Conservation (phyloP, 2,329 filamentous ascomycete species). For the Microthyrium microscopicum region DNA sequence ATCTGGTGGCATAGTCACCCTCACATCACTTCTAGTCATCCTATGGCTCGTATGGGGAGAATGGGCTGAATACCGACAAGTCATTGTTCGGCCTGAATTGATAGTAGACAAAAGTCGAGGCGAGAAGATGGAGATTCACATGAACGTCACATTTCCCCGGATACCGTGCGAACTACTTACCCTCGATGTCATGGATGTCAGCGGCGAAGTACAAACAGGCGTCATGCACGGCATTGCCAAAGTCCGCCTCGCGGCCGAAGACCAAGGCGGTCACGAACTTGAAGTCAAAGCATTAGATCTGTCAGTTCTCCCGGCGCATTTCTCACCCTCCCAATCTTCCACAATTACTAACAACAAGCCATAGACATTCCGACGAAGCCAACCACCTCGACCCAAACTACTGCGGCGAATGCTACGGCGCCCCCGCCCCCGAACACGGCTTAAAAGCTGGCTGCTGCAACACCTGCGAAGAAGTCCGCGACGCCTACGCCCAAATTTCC, state of each 20-base stretch:
- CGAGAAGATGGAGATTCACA: slow-evolving; percentile 97
- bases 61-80: slow-evolving; percentile 81
- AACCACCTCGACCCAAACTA: slow-evolving; percentile 80
- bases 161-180: slow-evolving; percentile 91
- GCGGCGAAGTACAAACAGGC: slow-evolving; percentile 84
- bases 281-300: slow-evolving; percentile 22
- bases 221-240: slow-evolving; percentile 87
- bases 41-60: slow-evolving; percentile 84
- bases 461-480: slow-evolving; percentile 89
- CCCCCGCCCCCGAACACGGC: slow-evolving; percentile 51
- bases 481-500: slow-evolving; percentile 74
- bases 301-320: slow-evolving; percentile 13
- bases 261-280: slow-evolving; percentile 49
- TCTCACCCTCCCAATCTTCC: slow-evolving; percentile 3
- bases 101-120: slow-evolving; percentile 94
- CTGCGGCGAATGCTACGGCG: slow-evolving; percentile 88
- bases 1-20: slow-evolving; percentile 86
- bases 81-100: slow-evolving; percentile 78
- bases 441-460: slow-evolving; percentile 84
- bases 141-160: slow-evolving; percentile 90
- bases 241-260: slow-evolving; percentile 57
- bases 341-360: not conserved
- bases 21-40: slow-evolving; percentile 75
- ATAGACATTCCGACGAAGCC: slow-evolving; percentile 47
- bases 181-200: slow-evolving; percentile 88